phyloP scores from a whole-genome alignment of 2,329 filamentous ascomycete species.

The Penicillium sp. region DNA sequence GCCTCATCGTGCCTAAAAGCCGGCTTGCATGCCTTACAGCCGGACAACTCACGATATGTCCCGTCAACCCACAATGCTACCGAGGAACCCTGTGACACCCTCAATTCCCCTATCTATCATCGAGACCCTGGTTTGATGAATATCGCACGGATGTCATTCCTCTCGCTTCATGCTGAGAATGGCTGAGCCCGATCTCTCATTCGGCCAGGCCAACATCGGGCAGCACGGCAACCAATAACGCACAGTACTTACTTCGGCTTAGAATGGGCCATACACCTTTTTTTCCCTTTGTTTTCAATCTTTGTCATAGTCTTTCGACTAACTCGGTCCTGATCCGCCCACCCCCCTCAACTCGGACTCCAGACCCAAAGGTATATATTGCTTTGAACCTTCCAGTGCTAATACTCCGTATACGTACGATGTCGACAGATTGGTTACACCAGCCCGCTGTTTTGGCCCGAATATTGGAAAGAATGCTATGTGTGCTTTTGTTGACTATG shows the following conservation, averaged over 20 bases:
- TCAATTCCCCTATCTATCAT: background rate
- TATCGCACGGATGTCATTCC: background rate
- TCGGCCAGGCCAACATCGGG: conserved; percentile 11
- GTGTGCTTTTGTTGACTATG: background rate
- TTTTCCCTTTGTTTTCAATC: background rate
- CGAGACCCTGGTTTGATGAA: background rate
- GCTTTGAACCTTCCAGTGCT: background rate
- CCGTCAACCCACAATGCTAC: conserved; percentile 14
- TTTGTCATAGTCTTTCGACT: conserved; percentile 14
- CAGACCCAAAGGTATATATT: background rate
- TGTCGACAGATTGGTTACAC: conserved; percentile 14
- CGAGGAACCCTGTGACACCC: conserved; percentile 18
- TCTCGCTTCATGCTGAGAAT: background rate
- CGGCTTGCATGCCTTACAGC: conserved; percentile 19
- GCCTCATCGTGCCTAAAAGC: conserved; percentile 7
- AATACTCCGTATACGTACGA: background rate
- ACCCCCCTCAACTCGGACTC: conserved; percentile 6
- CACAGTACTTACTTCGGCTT: conserved; percentile 8
- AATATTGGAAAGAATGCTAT: background rate
- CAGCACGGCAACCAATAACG: conserved; percentile 16
- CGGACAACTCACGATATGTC: conserved; percentile 17
- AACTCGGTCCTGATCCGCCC: conserved; percentile 10
- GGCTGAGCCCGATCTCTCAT: background rate
- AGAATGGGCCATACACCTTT: conserved; percentile 1
- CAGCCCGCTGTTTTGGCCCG: conserved; percentile 10